phyloP scores from a whole-genome alignment of 805 yeast genomes.

The Candida caryicola region DNA sequence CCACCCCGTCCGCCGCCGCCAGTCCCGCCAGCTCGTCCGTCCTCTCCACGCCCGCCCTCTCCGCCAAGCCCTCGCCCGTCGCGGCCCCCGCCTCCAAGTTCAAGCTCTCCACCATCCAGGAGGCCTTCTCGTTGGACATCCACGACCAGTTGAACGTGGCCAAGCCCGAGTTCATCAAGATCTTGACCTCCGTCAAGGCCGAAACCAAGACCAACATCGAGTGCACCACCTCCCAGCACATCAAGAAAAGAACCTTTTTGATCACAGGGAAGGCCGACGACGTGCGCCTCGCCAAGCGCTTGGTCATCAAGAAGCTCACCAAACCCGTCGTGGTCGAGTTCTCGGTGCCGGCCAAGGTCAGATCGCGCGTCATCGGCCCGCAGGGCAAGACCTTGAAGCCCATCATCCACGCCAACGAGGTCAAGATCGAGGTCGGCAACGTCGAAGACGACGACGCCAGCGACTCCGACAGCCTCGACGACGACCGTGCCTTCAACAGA shows the following conservation, averaged over 20 bases:
- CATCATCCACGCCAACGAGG: constrained; percentile 64
- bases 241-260: constrained; percentile 78
- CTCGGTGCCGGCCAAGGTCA: constrained; percentile 69
- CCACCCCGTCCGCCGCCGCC: constrained; percentile 16
- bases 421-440: constrained; percentile 65
- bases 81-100: constrained; percentile 18
- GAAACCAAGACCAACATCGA: constrained; percentile 67
- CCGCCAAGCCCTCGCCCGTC: constrained; percentile 15
- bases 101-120: constrained; percentile 63
- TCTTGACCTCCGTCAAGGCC: constrained; percentile 60
- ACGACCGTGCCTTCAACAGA: constrained; percentile 59
- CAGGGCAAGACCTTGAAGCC: constrained; percentile 82
- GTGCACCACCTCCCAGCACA: constrained; percentile 73
- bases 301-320: constrained; percentile 70
- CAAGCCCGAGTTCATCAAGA: constrained; percentile 65
- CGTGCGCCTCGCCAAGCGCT: constrained; percentile 69
- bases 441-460: constrained; percentile 20
- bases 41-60: constrained; percentile 17
- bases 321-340: constrained; percentile 64
- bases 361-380: constrained; percentile 81
- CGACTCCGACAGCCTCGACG: constrained; percentile 37
- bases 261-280: constrained; percentile 70
- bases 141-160: constrained; percentile 63
- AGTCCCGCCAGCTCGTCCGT: constrained; percentile 16
- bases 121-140: constrained; percentile 71